Evolutionary conservation across 768 basidiomycete genomes (phyloP).

Genomic region (Mycena sanguinolenta): DNA sequence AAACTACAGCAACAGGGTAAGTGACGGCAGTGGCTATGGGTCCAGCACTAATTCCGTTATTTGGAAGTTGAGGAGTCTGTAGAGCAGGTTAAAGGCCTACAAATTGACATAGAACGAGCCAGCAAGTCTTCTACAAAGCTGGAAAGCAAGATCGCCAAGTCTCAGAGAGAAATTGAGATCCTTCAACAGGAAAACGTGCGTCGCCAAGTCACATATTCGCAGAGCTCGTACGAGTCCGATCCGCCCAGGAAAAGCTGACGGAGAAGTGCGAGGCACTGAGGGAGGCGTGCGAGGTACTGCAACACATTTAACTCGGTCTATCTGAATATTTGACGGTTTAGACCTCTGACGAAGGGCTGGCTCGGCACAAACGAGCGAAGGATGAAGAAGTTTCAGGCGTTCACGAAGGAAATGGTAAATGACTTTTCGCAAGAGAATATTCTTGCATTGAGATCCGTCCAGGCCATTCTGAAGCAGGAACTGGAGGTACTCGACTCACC

Average conservation of each 20-base stretch:
- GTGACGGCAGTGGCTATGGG: not conserved
- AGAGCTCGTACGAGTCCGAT: not conserved
- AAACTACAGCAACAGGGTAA: not conserved
- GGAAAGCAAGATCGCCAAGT: not conserved
- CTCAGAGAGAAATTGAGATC: not conserved
- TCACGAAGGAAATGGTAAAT: not conserved
- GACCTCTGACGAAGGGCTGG: not conserved
- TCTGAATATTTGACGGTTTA: not conserved
- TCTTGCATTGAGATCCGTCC: too few species aligned
- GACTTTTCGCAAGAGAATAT: too few species aligned
- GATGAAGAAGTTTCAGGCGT: not conserved
- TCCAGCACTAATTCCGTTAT: not conserved
- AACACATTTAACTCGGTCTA: not conserved
- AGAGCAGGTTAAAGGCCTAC: not conserved
- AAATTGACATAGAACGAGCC: not conserved
- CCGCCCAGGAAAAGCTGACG: not conserved
- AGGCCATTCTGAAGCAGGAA: too few species aligned
- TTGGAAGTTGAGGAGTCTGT: not conserved
- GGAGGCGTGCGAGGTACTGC: not conserved
- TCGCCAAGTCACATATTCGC: not conserved
- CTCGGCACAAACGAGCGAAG: not conserved
- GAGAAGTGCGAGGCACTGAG: not conserved
- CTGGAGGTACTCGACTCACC: not conserved
- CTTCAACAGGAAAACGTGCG: not conserved
- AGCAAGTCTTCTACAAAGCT: not conserved